phyloP scores from a whole-genome alignment of 1,139 yeast species.

The Scheffersomyces stambukii region DNA sequence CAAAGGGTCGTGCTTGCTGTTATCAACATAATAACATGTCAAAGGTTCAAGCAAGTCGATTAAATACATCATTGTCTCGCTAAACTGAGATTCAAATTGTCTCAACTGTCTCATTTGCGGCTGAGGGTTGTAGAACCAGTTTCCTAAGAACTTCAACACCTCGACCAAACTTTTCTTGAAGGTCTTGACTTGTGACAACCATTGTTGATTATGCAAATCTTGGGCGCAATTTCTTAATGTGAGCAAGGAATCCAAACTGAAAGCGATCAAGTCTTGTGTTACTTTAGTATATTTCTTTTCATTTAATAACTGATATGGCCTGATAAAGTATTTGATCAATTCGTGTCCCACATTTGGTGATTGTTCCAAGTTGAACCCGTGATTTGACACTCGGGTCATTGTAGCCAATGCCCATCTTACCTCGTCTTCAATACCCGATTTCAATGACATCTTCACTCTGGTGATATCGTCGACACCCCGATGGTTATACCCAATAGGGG shows the following conservation, averaged over 20 bases:
- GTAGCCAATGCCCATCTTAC: slow-evolving; percentile 63
- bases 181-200: slow-evolving; percentile 54
- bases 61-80: slow-evolving; percentile 65
- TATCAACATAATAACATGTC: slow-evolving; percentile 78
- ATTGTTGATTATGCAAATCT: slow-evolving; percentile 78
- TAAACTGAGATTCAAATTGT: slow-evolving; percentile 35
- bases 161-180: slow-evolving; percentile 45
- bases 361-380: slow-evolving; percentile 47
- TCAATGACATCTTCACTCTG: slow-evolving; percentile 61
- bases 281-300: slow-evolving; percentile 20
- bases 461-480: slow-evolving; percentile 55
- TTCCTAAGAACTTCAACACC: slow-evolving; percentile 46
- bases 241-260: slow-evolving; percentile 60
- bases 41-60: slow-evolving; percentile 83
- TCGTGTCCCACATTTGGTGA: slow-evolving; percentile 48
- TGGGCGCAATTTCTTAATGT: slow-evolving; percentile 78
- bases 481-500: slow-evolving; percentile 42
- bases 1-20: slow-evolving; percentile 57
- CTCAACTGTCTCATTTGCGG: slow-evolving; percentile 14
- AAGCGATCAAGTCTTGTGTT: slow-evolving; percentile 23
- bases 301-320: slow-evolving; percentile 24
- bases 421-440: slow-evolving; percentile 56
- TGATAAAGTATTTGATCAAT: slow-evolving; percentile 40
- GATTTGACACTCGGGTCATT: slow-evolving; percentile 54
- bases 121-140: slow-evolving; percentile 29